Base-by-base conservation (phyloP, 2,329 filamentous ascomycete species). In the Fusarium buharicum region DNA sequence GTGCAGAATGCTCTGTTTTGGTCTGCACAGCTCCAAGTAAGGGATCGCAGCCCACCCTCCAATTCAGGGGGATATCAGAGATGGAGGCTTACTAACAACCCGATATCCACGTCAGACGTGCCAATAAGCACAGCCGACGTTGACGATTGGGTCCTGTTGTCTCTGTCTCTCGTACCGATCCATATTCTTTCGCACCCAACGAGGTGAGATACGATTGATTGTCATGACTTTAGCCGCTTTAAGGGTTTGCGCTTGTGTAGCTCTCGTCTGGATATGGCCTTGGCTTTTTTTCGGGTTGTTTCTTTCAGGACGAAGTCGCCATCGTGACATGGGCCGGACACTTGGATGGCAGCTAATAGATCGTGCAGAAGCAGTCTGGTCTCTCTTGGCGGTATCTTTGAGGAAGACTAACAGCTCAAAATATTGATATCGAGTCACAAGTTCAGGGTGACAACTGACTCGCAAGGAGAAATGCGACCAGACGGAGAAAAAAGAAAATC, bases 151-250 rank as follows among this genome's bases (percentile, higher is more conserved):
- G 48, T 46, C 47, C 20, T 30, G 17, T 11, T 33, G 33, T 41
- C 40, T 38, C 53, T 43, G n/a, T n/a, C n/a, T n/a, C n/a, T n/a
- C n/a, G n/a, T 24, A 8, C 22, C 22, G 22, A 24, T 24, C 8
- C 22, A 24, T 24, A 24, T 24, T 24, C 22, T 24, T 24, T 24
- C 22, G 22, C 22, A 24, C 4, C 22, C 6, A 24, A 24, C 34
- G 54, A 45, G 51, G 44, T 45, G 44, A 55, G 55, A 64, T 59
- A 68, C 64, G 67, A 70, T 66, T 62, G 67, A 70, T 64, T 59
- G 58, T 36, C 67, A 62, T 38, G 43, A 52, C 59, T 66, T 61
- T 69, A 66, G 43, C 55, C 50, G 24, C 47, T 63, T 55, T 63
- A 48, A 38, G 55, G 50, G 39, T 47, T 56, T 41, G 54, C 53